Base-by-base conservation (phyloP, 225 moss, liverwort and hornwort species). In the Anthoceros angustus region DNA sequence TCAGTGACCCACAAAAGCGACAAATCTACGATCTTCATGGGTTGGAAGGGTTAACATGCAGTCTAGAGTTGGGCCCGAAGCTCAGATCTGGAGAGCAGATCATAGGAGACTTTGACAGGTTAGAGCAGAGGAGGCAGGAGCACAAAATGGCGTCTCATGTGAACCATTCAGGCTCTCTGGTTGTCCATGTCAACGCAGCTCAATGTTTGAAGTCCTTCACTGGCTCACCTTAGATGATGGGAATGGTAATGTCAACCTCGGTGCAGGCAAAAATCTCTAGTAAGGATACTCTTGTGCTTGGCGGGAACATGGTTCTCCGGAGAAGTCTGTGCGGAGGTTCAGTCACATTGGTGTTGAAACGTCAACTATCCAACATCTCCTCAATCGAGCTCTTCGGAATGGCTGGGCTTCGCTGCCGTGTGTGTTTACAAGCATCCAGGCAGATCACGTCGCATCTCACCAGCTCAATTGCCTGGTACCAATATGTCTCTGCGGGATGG, bases 221-320 rank as follows among this genome's bases (percentile, higher is more conserved):
- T 15, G 39, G 39, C 63, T 8, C 25, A 41, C 21, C 40, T 38
- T 63, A 71, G 73, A 74, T 68, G 23, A 75, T 77, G 74, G 90
- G 93, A 42, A 98, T 98, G 98, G 98, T 88, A 50, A 92, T 98
- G 98, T 84, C 82, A 65, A 88, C 98, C 16, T 88, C 88, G 79
- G 88, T 98, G 68, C 89, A 98, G 80, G 98, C 87, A 41, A 91
- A 92, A 64, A 72, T 92, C 63, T 98, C 98, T 9, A 89, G 89
- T 72, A 89, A 69, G 75, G 88, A 98, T 70, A 84, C 89, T 38
- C 42, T 89, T 68, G 83, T 98, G 65, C 77, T 98, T 40, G 92
- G 98, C 63, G 98, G 98, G 75, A 92, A 92, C 69, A 92, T 92
- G 88, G 98, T 92, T 49, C 75, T 92, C 72, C 79, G 92, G 70